These are phyloP conservation scores for Colletotrichum tamarilloi DNA, from an alignment of 2,329 filamentous ascomycete genomes.

Conservation along the genomic window DNA sequence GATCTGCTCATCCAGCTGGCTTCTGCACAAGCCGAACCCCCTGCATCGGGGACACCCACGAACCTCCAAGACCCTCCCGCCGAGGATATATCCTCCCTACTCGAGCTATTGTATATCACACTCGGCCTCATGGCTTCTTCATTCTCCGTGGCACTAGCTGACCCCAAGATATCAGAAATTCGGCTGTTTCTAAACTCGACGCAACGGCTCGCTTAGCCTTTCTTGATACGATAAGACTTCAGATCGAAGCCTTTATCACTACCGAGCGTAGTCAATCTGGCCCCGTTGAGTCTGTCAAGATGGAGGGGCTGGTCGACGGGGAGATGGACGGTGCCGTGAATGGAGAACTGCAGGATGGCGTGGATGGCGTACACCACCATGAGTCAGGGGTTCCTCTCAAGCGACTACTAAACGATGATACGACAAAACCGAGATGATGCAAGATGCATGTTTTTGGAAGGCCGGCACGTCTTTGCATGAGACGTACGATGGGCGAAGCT, in stretches of 20 bases:
- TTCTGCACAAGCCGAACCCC: slow-evolving; percentile 11
- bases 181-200: slow-evolving; percentile 26
- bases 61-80: not conserved
- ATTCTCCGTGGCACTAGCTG: slow-evolving; percentile 1
- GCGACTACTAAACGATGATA: slow-evolving; percentile 20
- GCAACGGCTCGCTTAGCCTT: slow-evolving; percentile 5
- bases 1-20: slow-evolving; percentile 33
- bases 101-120: slow-evolving; percentile 23
- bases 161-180: slow-evolving; percentile 14
- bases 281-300: not conserved
- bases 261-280: not conserved
- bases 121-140: not conserved
- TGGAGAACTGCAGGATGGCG: not conserved
- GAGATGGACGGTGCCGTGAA: not conserved
- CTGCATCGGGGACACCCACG: not conserved
- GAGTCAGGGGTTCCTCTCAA: slow-evolving; percentile 11
- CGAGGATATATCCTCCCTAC: slow-evolving; percentile 24
- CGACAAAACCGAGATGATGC: slow-evolving; percentile 13
- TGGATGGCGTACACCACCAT: not conserved
- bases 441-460: not conserved
- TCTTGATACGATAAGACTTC: slow-evolving; percentile 21
- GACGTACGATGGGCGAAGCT: not conserved
- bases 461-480: not conserved
- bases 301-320: not conserved
- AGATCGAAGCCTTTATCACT: slow-evolving; percentile 13